These are phyloP conservation scores for Fusarium liriodendri DNA, from an alignment of 2,329 filamentous ascomycete species.

Conservation along the genomic window DNA sequence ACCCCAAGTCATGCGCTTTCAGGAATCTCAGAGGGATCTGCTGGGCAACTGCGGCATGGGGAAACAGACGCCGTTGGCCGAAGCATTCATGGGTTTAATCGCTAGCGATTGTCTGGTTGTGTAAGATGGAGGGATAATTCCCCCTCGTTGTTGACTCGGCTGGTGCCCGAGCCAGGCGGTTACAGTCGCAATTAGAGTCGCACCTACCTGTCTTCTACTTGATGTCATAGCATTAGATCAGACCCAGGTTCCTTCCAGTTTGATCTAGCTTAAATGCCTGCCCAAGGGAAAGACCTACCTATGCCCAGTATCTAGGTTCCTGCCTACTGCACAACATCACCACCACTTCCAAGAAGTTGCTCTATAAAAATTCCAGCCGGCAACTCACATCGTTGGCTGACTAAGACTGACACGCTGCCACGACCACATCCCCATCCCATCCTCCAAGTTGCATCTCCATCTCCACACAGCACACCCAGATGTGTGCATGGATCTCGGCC, in stretches of 20 bases:
- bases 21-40: neutral
- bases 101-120: neutral
- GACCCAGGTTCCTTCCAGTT: neutral
- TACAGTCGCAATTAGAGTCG: neutral
- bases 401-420: neutral
- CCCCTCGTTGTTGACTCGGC: neutral
- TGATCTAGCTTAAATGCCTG: neutral
- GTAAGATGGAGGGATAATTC: conserved; percentile 1
- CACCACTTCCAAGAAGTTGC: neutral
- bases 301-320: neutral
- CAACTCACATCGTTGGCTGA: neutral
- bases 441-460: conserved; percentile 3
- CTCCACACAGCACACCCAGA: conserved; percentile 16
- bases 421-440: neutral
- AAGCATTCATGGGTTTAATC: neutral
- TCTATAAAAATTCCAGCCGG: neutral
- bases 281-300: neutral
- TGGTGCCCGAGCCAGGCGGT: neutral
- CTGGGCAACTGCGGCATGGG: neutral
- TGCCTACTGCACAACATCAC: neutral
- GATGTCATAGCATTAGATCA: neutral
- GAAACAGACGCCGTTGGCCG: neutral
- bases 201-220: neutral
- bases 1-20: neutral
- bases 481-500: conserved; percentile 31